A percentile compares a stretch with the other conserved stretches of the same genome.
phyloP scores from a whole-genome alignment of 1,139 yeast species.

The Pichia sp. region DNA sequence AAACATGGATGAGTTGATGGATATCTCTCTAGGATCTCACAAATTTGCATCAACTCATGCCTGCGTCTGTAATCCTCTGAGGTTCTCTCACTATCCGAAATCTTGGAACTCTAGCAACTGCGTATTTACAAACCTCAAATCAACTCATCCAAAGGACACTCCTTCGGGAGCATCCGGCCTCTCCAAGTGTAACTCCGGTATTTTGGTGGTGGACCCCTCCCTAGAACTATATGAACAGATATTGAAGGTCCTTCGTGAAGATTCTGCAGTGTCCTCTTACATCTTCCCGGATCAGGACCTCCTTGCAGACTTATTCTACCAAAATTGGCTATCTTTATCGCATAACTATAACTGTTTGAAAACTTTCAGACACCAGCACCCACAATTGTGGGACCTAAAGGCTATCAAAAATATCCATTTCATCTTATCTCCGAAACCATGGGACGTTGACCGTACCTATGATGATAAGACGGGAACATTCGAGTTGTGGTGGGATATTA shows the following conservation, averaged over 20 bases:
- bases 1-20: constrained; percentile 53
- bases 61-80: constrained; percentile 50
- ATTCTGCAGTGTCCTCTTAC: constrained; percentile 32
- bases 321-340: constrained; percentile 42
- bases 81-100: constrained; percentile 43
- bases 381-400: constrained; percentile 36
- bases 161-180: constrained; percentile 36
- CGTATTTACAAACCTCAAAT: constrained; percentile 24
- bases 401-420: constrained; percentile 49
- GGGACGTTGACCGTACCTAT: constrained; percentile 35
- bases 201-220: constrained; percentile 41
- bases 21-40: constrained; percentile 27
- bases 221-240: constrained; percentile 32
- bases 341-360: constrained; percentile 48
- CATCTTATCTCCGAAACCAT: constrained; percentile 50
- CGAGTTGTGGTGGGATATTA: constrained; percentile 34
- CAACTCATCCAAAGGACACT: constrained; percentile 29
- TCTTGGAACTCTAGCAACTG: constrained; percentile 45
- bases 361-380: constrained; percentile 37
- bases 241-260: constrained; percentile 29
- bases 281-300: constrained; percentile 54
- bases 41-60: constrained; percentile 54
- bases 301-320: constrained; percentile 42
- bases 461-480: constrained; percentile 29
- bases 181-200: constrained; percentile 47